Evolutionary conservation across 2,329 filamentous ascomycete species (phyloP), one percentile per base, ranked within the genome.

Genomic region (Colletotrichum orchidophilum): DNA sequence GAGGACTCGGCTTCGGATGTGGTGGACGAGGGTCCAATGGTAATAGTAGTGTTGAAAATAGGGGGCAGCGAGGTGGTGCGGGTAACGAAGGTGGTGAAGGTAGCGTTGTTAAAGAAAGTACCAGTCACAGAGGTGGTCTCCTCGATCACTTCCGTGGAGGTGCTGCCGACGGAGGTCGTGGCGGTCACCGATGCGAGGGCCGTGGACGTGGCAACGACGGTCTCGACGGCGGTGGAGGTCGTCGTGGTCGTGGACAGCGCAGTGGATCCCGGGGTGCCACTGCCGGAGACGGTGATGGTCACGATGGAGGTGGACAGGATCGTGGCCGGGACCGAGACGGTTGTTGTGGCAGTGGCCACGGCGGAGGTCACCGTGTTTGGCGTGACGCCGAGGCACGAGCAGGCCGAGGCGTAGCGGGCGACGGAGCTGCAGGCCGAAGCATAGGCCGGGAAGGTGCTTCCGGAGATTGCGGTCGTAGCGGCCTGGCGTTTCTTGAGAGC

Each of bases 301-400:
- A 73, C 50, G 15, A 66, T 46, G 13, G 49, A 63, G 9, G 74
- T 74, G 58, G 64, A 52, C 29, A 72, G 21, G 29, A 70, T 46
- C 21, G 70, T 72, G 13, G 73, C 69, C 27, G 73, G 66, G 3
- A 70, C 62, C 9, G 71, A 74, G 15, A 58, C 53, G 18, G 66
- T 71, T 21, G 69, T 33, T 15, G 70, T 73, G 33, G 65, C 66
- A 26, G 67, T 64, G 18, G 64, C 52, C 7, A 65, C 53, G 6
- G 58, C 53, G 11, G 69, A 73, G 8, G 75, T 76, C 49, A 62
- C 74, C 8, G 75, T 76, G 53, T 24, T 63, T 13, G 70, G 69
- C 6, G 57, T 49, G n/a, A 76, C 71, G 15, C 76, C 76, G 50
- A 77, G 55, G 68, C 76, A 77, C 6, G 70, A 73, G 74, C 76